Evolutionary conservation across 345 rosid species (phyloP).

Genomic region (Syzygium grande): DNA sequence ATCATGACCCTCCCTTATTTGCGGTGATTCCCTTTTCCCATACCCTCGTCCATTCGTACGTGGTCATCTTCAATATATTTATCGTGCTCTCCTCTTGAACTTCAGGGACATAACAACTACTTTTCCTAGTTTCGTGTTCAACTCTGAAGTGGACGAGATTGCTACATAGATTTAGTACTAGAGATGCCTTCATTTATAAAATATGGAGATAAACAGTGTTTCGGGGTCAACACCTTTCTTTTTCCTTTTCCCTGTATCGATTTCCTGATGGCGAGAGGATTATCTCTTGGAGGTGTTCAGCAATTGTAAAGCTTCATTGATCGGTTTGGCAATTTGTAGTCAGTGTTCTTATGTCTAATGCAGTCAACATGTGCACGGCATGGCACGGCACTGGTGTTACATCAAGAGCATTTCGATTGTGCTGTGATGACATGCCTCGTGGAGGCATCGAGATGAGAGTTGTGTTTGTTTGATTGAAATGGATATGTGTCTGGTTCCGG

Average conservation of each 20-base stretch:
- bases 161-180: conserved; percentile 23
- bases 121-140: conserved; percentile 89
- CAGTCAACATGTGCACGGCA: neutral
- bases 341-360: neutral
- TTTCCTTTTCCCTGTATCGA: neutral
- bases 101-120: conserved; percentile 96
- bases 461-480: neutral
- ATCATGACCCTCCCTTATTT: conserved; percentile 94
- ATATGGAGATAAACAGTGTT: neutral
- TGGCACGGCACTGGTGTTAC: neutral
- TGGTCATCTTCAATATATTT: neutral
- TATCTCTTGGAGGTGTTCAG: neutral
- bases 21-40: conserved; percentile 30
- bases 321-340: neutral
- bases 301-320: neutral
- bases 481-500: neutral
- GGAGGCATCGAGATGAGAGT: neutral
- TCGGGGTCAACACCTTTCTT: neutral
- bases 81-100: neutral
- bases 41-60: neutral
- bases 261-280: neutral
- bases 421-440: neutral
- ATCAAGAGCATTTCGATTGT: neutral
- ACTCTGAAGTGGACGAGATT: conserved; percentile 89
- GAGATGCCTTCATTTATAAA: neutral